These are phyloP conservation scores for Moesziomyces aphidis DNA, from an alignment of 1,284 basidiomycete genomes.

Conservation along the genomic window DNA sequence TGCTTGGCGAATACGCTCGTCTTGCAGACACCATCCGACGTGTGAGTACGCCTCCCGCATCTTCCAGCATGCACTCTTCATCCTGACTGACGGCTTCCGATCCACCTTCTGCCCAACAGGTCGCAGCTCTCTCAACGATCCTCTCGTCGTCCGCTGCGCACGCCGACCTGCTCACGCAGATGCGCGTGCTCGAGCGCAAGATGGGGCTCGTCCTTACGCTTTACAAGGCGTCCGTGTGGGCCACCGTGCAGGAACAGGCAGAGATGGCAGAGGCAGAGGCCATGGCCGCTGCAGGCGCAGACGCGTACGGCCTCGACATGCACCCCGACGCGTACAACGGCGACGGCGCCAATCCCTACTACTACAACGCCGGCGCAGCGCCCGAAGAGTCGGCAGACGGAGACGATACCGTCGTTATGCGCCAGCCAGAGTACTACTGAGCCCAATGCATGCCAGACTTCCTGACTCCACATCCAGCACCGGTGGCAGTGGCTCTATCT, in stretches of 20 bases:
- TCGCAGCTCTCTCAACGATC: slow-evolving; percentile 67
- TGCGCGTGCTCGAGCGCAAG: slow-evolving; percentile 88
- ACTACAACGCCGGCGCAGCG: slow-evolving; percentile 10
- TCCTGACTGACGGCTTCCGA: slow-evolving; percentile 2
- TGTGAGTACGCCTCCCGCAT: slow-evolving; percentile 32
- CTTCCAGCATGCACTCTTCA: too few species aligned
- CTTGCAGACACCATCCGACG: slow-evolving; percentile 60
- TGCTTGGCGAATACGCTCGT: slow-evolving; percentile 64
- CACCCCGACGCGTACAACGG: slow-evolving; percentile 10
- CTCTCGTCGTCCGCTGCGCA: slow-evolving; percentile 74
- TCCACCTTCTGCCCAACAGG: slow-evolving; percentile 8
- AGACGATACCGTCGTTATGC: slow-evolving; percentile 44
- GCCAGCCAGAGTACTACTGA: slow-evolving; percentile 42
- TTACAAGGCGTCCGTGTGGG: slow-evolving; percentile 96
- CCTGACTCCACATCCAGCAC: too few species aligned
- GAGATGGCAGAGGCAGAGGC: slow-evolving; percentile 70
- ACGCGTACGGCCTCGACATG: slow-evolving; percentile 31
- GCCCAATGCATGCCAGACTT: too few species aligned
- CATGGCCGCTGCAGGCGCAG: slow-evolving; percentile 32
- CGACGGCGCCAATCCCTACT: slow-evolving; percentile 8
- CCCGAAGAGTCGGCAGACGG: slow-evolving; percentile 16
- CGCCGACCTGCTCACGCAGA: slow-evolving; percentile 79
- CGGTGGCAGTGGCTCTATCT: too few species aligned
- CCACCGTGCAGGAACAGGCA: slow-evolving; percentile 86
- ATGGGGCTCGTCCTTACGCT: slow-evolving; percentile 81